phyloP scores from a whole-genome alignment of 176 grass and related monocot genomes.

The Oryza meyeriana region DNA sequence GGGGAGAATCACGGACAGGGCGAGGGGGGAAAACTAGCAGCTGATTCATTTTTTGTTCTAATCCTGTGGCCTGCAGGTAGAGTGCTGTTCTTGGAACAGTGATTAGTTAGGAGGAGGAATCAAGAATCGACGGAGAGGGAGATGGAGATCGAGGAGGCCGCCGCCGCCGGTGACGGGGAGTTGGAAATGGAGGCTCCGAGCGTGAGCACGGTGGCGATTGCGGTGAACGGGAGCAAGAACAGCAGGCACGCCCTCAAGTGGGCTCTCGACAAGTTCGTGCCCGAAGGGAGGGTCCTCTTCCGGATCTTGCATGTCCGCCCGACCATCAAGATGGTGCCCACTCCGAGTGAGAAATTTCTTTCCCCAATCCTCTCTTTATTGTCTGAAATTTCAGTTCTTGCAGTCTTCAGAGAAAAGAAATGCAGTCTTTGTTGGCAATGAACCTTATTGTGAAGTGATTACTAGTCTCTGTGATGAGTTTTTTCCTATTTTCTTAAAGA shows the following conservation, averaged over 20 bases:
- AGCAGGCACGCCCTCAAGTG: conserved; percentile 78
- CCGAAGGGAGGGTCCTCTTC: conserved; percentile 60
- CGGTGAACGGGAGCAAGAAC: conserved; percentile 53
- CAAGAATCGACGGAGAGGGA: background rate
- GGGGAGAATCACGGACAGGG: background rate
- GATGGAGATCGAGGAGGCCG: conserved; percentile 67
- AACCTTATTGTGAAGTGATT: background rate
- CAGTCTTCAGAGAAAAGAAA: background rate
- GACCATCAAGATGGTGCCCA: conserved; percentile 70
- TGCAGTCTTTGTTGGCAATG: background rate
- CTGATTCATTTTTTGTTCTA: background rate
- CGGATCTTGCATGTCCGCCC: conserved; percentile 71
- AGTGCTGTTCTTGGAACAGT: conserved; percentile 12
- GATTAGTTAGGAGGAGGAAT: background rate
- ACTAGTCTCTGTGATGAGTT: background rate
- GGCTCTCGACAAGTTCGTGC: conserved; percentile 86
- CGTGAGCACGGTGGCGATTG: conserved; percentile 53
- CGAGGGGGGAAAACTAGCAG: background rate
- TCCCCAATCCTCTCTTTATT: background rate
- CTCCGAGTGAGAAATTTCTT: conserved; percentile 58
- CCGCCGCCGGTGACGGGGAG: background rate
- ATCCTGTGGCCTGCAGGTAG: background rate
- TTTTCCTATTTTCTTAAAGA: background rate
- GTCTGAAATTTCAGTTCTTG: background rate
- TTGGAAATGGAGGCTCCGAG: conserved; percentile 23